Conservation (phyloP, 257 asterid species). For the Capsicum rhomboideum region DNA sequence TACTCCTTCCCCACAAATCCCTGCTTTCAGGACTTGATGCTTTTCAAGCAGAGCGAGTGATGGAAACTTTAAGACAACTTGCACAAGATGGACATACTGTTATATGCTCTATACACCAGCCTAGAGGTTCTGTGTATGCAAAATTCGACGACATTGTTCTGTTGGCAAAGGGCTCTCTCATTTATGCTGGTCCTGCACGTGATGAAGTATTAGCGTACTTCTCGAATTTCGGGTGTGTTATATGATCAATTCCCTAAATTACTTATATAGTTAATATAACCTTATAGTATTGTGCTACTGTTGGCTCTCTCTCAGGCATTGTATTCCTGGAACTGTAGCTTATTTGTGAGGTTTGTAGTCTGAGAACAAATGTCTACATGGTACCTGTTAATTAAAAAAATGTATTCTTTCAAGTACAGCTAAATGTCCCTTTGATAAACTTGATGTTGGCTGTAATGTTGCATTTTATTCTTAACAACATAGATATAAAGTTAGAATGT, state of each 20-base stretch:
- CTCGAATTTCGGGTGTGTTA: slow-evolving; percentile 75
- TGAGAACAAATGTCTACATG: background rate
- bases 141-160: slow-evolving; percentile 92
- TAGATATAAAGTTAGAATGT: background rate
- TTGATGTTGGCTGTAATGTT: background rate
- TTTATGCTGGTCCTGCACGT: slow-evolving; percentile 86
- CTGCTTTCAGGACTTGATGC: slow-evolving; percentile 94
- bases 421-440: background rate
- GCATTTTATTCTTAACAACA: background rate
- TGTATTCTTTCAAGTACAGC: background rate
- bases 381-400: background rate
- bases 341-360: background rate
- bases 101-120: slow-evolving; percentile 97
- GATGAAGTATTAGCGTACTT: slow-evolving; percentile 68
- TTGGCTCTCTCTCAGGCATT: background rate
- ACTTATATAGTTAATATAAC: background rate
- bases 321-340: background rate
- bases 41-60: slow-evolving; percentile 97
- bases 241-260: slow-evolving; percentile 9
- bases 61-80: slow-evolving; percentile 84
- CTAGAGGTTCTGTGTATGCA: slow-evolving; percentile 90
- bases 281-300: background rate
- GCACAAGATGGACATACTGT: slow-evolving; percentile 97
- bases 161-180: slow-evolving; percentile 84
- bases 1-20: background rate